Conservation (phyloP, 2,329 filamentous ascomycete species). For the Mycosphaerelloides madeirae region DNA sequence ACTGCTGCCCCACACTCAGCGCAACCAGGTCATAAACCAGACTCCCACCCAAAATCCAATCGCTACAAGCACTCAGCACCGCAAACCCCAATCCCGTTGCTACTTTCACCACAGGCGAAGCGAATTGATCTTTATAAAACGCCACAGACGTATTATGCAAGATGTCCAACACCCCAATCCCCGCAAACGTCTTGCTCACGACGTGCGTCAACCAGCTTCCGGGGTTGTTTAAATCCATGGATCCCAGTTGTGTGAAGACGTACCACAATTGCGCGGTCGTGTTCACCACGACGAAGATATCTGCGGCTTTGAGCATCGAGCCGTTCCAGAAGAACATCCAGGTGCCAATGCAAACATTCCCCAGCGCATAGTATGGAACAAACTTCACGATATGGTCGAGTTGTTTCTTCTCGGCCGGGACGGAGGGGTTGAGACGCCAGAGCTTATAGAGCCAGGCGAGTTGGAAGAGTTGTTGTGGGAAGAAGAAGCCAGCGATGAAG, state of each 20-base stretch:
- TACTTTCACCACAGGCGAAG: slow-evolving; percentile 46
- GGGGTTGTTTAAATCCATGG: slow-evolving; percentile 42
- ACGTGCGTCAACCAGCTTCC: slow-evolving; percentile 52
- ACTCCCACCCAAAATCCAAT: slow-evolving; percentile 59
- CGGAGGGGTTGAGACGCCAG: slow-evolving; percentile 45
- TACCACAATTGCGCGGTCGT: slow-evolving; percentile 53
- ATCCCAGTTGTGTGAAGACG: slow-evolving; percentile 44
- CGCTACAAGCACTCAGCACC: slow-evolving; percentile 46
- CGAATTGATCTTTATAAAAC: slow-evolving; percentile 48
- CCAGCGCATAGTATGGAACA: slow-evolving; percentile 52
- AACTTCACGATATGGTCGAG: slow-evolving; percentile 50
- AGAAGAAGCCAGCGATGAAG: slow-evolving; percentile 58
- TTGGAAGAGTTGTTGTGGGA: slow-evolving; percentile 57
- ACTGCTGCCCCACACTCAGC: slow-evolving; percentile 51
- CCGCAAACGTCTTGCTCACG: slow-evolving; percentile 56
- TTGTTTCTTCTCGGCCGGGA: slow-evolving; percentile 39
- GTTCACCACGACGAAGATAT: slow-evolving; percentile 55
- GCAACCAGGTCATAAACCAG: slow-evolving; percentile 56
- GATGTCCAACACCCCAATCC: slow-evolving; percentile 56
- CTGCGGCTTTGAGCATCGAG: slow-evolving; percentile 46
- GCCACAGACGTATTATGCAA: slow-evolving; percentile 56
- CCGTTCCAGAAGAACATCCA: slow-evolving; percentile 60
- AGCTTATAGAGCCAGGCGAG: slow-evolving; percentile 55
- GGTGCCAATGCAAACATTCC: slow-evolving; percentile 57
- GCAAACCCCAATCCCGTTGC: slow-evolving; percentile 53